Conservation (phyloP, 2,329 filamentous ascomycete species). For the Alternaria alternata region DNA sequence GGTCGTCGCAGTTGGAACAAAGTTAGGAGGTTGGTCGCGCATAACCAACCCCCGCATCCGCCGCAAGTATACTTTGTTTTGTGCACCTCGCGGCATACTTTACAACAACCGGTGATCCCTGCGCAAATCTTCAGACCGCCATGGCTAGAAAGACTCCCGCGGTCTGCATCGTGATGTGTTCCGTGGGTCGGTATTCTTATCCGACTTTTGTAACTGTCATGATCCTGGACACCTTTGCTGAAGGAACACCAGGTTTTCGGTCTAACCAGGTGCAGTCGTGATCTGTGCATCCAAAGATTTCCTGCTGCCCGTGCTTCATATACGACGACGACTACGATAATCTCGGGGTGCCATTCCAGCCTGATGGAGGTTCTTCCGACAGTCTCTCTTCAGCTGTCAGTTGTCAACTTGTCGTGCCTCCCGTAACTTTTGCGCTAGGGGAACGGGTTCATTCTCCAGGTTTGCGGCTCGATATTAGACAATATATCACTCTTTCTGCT, state of each 20-base stretch:
- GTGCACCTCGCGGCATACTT: conserved; percentile 3
- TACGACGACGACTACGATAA: neutral
- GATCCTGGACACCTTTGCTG: conserved; percentile 2
- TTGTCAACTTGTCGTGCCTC: conserved; percentile 9
- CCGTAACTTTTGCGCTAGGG: conserved; percentile 8
- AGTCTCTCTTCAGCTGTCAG: conserved; percentile 3
- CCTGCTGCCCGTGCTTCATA: conserved; percentile 2
- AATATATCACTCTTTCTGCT: neutral
- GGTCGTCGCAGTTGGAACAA: conserved; percentile 5
- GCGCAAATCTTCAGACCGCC: conserved; percentile 5
- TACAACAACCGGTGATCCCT: neutral
- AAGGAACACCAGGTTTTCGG: neutral
- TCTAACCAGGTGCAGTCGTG: conserved; percentile 3
- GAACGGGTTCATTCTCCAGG: conserved; percentile 1
- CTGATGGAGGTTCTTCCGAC: neutral
- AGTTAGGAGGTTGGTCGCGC: conserved; percentile 5
- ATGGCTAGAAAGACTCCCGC: conserved; percentile 1
- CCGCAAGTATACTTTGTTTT: neutral
- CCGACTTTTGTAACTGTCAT: conserved; percentile 1
- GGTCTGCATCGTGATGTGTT: neutral
- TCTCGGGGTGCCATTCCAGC: neutral
- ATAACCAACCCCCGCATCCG: neutral
- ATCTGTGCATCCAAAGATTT: neutral
- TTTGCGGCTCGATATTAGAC: neutral
- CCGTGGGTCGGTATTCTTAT: conserved; percentile 1